Conservation (phyloP, 306 rosid genomes). For the Carpinus viminea region DNA sequence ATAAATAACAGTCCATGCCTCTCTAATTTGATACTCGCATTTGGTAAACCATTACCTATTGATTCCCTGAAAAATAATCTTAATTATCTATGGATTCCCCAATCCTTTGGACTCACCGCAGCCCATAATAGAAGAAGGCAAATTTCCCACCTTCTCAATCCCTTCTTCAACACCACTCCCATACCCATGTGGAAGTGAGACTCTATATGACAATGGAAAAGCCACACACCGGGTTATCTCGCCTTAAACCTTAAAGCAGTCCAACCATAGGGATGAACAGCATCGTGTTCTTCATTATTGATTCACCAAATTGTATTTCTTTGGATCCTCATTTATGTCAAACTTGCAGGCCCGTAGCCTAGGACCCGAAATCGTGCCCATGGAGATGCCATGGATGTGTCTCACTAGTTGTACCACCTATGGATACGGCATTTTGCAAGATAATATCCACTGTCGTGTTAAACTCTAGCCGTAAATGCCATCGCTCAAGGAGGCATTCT, state of each 20-base stretch:
- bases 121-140: neutral
- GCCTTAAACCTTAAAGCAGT: slow-evolving; percentile 81
- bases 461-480: slow-evolving; percentile 48
- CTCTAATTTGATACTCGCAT: no score
- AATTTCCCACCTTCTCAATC: slow-evolving; percentile 49
- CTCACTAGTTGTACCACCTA: slow-evolving; percentile 40
- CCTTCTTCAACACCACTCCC: slow-evolving; percentile 90
- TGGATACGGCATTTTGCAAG: slow-evolving; percentile 52
- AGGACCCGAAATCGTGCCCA: slow-evolving; percentile 61
- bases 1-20: no score
- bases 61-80: neutral
- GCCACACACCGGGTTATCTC: slow-evolving; percentile 81
- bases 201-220: slow-evolving; percentile 90
- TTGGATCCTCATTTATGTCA: slow-evolving; percentile 46
- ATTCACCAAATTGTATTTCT: slow-evolving; percentile 61
- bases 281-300: slow-evolving; percentile 81
- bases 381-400: slow-evolving; percentile 73
- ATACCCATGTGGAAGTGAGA: slow-evolving; percentile 85
- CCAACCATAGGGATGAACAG: slow-evolving; percentile 71
- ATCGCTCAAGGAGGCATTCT: slow-evolving; percentile 53
- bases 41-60: no score
- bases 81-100: slow-evolving; percentile 28
- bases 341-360: slow-evolving; percentile 52
- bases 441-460: slow-evolving; percentile 49
- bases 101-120: slow-evolving; percentile 60